Evolutionary conservation across 208 protist genomes (phyloP), one percentile per base, ranked within the genome.

Genomic region (Porcisia deanei): DNA sequence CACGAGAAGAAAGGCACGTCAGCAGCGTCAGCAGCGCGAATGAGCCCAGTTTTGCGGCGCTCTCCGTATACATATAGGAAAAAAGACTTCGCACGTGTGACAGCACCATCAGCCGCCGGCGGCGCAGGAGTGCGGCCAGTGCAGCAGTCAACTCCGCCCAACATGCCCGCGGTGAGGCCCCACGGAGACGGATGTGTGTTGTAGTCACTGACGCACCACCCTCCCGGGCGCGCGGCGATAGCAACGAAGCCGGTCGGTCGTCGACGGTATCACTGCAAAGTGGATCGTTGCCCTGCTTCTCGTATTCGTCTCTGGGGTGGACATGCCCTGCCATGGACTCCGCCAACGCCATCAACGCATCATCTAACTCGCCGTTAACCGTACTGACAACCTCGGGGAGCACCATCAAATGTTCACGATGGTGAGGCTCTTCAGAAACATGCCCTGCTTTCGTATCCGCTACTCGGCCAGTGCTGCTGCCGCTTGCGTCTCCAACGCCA

Each of bases 1-100:
- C 82, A n/a, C 80, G 78, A 30, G 88, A 79, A 0, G 86, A 79
- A 52, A 91, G 39, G 39, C 82, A 80, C 14, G 88, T 92, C 49
- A 91, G 72, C 41, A 73, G 47, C 47, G 76, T 73, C 57, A 92
- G 80, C 83, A 92, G 71, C 34, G 71, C 55, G 52, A 72, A 85
- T 12, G 88, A 86, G 3, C 78, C 53, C 8, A 86, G 3, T 71
- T 89, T 89, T 6, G 73, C 65, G 3, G 58, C 60, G 3, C 85
- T 85, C n/a, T 82, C 81, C 54, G 82, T 71, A 77, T 90, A 91
- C 71, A 92, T 77, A 81, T 90, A 94, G 59, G 63, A 81, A 39
- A 85, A 82, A 10, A 94, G 76, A 73, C 77, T 85, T 61, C 80
- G 84, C 45, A 91, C 70, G 52, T 85, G 87, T 5, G 78, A 67